Conservation (phyloP, 176 grass and related monocot species). For the Pontederia paniculata region DNA sequence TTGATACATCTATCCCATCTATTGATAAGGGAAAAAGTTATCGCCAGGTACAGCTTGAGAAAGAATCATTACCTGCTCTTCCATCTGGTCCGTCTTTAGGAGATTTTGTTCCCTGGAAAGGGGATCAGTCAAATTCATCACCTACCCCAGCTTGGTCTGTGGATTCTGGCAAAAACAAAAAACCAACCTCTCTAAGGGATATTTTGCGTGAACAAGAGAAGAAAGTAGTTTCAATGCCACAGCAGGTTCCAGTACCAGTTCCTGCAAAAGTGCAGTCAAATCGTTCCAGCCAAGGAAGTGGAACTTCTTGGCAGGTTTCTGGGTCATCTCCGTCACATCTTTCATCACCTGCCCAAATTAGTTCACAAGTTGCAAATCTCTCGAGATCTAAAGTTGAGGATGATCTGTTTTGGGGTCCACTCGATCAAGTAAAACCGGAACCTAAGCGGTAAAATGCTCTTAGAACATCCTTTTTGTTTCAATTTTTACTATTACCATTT, state of each 20-base stretch:
- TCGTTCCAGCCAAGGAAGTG: slow-evolving; percentile 38
- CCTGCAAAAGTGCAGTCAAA: slow-evolving; percentile 31
- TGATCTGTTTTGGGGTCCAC: slow-evolving; percentile 94
- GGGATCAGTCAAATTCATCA: slow-evolving; percentile 39
- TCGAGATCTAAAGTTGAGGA: slow-evolving; percentile 71
- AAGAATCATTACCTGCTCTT: slow-evolving; percentile 47
- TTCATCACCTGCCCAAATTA: slow-evolving; percentile 39
- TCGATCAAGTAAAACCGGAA: slow-evolving; percentile 72
- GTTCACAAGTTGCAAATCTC: slow-evolving; percentile 35
- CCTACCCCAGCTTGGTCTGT: slow-evolving; percentile 76
- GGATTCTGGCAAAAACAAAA: slow-evolving; percentile 59
- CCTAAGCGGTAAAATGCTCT: slow-evolving; percentile 60
- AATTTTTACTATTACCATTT: slow-evolving; percentile 5
- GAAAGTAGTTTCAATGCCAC: slow-evolving; percentile 34
- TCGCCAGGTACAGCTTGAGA: slow-evolving; percentile 43
- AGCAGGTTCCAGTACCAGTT: slow-evolving; percentile 29
- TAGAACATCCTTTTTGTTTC: slow-evolving; percentile 5
- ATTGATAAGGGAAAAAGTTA: slow-evolving; percentile 42
- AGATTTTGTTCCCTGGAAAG: slow-evolving; percentile 95
- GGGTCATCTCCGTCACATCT: slow-evolving; percentile 72
- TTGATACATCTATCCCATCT: slow-evolving; percentile 34
- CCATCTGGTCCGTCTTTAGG: slow-evolving; percentile 66
- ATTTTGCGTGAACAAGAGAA: slow-evolving; percentile 87
- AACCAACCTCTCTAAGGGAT: slow-evolving; percentile 60
- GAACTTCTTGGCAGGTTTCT: slow-evolving; percentile 60